A percentile compares a stretch with the other conserved stretches of the same genome.
phyloP scores from a whole-genome alignment of 176 grass and related monocot species.

The Triticum aestivum region IWGSC_CS_RefSeq_v2.1 NC_057807.1:382016108-382016607 shows the following conservation, averaged over 20 bases:
- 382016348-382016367: constrained; percentile 3
- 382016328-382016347: not conserved
- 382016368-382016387: constrained; percentile 94
- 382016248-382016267: constrained; percentile 94
- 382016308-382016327: not conserved
- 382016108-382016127: not conserved
- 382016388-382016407: constrained; percentile 88
- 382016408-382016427: constrained; percentile 97
- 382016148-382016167: constrained; percentile 5
- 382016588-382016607: constrained; percentile 92
- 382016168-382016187: constrained; percentile 83
- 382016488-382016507: not conserved
- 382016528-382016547: constrained; percentile 8
- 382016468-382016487: constrained; percentile 94
- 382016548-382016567: constrained; percentile 10
- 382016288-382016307: constrained; percentile 63
- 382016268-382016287: constrained; percentile 93
- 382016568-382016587: constrained; percentile 98
- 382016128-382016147: not conserved
- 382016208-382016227: constrained; percentile 98
- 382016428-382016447: constrained; percentile 98
- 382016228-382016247: constrained; percentile 97
- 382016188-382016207: constrained; percentile 97
- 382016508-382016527: not conserved
- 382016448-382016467: constrained; percentile 94